Conservation (phyloP, 805 yeast species). For the Starmerella etchellsii region DNA sequence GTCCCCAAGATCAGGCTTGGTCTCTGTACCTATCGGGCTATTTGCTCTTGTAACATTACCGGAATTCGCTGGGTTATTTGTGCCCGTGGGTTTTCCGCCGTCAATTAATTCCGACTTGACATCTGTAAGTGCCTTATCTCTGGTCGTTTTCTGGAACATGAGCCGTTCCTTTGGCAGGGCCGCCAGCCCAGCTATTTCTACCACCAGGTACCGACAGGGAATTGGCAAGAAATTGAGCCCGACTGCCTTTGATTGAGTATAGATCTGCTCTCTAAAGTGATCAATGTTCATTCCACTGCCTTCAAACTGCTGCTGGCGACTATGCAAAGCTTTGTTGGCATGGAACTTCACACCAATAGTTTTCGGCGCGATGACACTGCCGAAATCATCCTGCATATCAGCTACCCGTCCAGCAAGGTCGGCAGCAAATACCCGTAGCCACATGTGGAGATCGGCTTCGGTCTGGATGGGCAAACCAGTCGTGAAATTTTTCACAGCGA, state of each 20-base stretch:
- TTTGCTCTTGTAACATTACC: too few species aligned
- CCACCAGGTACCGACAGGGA: conserved; percentile 14
- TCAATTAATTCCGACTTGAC: not conserved
- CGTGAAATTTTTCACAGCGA: conserved; percentile 69
- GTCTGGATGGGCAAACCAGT: conserved; percentile 37
- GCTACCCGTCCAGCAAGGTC: conserved; percentile 59
- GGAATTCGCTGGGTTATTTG: too few species aligned
- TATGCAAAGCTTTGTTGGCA: conserved; percentile 2
- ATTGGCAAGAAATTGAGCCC: conserved; percentile 6
- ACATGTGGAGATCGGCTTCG: conserved; percentile 46
- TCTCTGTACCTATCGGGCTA: too few species aligned
- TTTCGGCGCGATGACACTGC: conserved; percentile 34
- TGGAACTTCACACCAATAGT: conserved; percentile 35
- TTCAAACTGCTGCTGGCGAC: conserved; percentile 12
- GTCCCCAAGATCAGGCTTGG: not conserved
- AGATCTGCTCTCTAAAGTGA: conserved; percentile 9
- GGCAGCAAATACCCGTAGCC: conserved; percentile 76
- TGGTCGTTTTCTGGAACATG: conserved; percentile 2
- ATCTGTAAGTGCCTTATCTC: not conserved
- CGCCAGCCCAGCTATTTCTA: conserved; percentile 16
- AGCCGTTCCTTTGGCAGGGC: conserved; percentile 17
- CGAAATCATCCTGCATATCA: conserved; percentile 60
- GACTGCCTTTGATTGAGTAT: conserved; percentile 6
- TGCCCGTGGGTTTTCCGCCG: too few species aligned
- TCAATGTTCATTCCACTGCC: conserved; percentile 1